Conservation (phyloP, 2,329 filamentous ascomycete species). For the Claviceps monticola region DNA sequence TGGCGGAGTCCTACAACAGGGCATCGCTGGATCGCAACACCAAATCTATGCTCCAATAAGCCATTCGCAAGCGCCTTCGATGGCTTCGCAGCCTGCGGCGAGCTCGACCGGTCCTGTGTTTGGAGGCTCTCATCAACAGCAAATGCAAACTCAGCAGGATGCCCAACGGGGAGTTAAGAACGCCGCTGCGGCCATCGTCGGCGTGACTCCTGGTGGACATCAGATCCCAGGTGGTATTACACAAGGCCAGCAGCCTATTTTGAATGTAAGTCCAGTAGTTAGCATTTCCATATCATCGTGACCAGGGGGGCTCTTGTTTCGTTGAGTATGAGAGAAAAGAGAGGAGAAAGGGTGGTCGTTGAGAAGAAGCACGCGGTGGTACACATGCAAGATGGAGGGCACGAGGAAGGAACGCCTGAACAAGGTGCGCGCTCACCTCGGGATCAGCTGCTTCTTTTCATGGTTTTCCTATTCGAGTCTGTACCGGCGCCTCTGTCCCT, state of each 20-base stretch:
- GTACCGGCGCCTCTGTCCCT: not conserved
- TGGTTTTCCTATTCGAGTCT: not conserved
- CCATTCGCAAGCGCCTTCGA: slow-evolving; percentile 35
- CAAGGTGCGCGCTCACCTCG: not conserved
- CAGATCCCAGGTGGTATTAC: slow-evolving; percentile 25
- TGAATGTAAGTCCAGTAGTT: slow-evolving; percentile 34
- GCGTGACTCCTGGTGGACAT: slow-evolving; percentile 26
- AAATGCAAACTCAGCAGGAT: slow-evolving; percentile 35
- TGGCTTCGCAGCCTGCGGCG: slow-evolving; percentile 41
- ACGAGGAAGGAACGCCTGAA: not conserved
- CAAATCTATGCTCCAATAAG: slow-evolving; percentile 45
- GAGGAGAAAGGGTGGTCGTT: not conserved
- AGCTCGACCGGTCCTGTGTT: slow-evolving; percentile 52
- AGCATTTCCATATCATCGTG: not conserved
- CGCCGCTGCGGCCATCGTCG: slow-evolving; percentile 30
- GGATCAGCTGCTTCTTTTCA: not conserved
- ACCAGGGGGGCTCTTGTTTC: not conserved
- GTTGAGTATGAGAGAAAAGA: not conserved
- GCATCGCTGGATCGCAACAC: slow-evolving; percentile 31
- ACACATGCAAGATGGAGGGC: not conserved
- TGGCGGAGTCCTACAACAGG: slow-evolving; percentile 35
- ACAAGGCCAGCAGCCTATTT: slow-evolving; percentile 29
- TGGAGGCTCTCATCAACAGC: slow-evolving; percentile 42
- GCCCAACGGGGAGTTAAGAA: slow-evolving; percentile 35
- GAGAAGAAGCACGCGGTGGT: not conserved